Conservation (phyloP, 176 grass and related monocot species). For the Triticum dicoccoides region DNA sequence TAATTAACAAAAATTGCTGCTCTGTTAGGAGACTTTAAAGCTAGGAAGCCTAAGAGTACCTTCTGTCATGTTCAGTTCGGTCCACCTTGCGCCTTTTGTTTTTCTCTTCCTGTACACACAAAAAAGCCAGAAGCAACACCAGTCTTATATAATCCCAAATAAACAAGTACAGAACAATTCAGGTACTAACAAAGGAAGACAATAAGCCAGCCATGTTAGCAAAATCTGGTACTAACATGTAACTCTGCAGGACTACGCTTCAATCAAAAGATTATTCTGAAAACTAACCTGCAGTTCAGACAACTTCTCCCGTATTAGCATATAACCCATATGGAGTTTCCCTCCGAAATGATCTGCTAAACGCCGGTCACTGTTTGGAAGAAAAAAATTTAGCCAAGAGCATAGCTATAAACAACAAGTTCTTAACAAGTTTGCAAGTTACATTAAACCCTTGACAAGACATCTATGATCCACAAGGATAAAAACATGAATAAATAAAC, state of each 20-base stretch:
- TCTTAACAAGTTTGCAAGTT: conserved; percentile 8
- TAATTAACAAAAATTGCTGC: not conserved
- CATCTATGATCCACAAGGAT: conserved; percentile 29
- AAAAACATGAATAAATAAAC: conserved; percentile 46
- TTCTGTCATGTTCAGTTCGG: conserved; percentile 54
- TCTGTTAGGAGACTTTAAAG: not conserved
- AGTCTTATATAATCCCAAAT: conserved; percentile 7
- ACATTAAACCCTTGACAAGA: conserved; percentile 33
- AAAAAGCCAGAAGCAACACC: conserved; percentile 32
- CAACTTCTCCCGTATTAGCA: conserved; percentile 90
- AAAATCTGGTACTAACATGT: conserved; percentile 28
- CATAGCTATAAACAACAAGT: not conserved
- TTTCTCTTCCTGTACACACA: conserved; percentile 72
- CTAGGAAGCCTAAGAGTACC: conserved; percentile 33
- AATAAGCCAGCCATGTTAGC: conserved; percentile 22
- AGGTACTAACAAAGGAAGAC: conserved; percentile 18
- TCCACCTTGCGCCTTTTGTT: conserved; percentile 71
- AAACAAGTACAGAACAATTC: conserved; percentile 2
- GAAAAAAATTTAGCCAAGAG: conserved; percentile 15
- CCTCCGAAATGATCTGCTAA: conserved; percentile 99
- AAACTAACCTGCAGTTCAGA: conserved; percentile 61
- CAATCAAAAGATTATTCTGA: conserved; percentile 1
- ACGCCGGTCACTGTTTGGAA: conserved; percentile 76
- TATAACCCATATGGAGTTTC: conserved; percentile 94
- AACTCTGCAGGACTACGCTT: conserved; percentile 5